Evolutionary conservation across 768 basidiomycete species (phyloP), one percentile per base, ranked within the genome.

Genomic region (Amanita exitialis): DNA sequence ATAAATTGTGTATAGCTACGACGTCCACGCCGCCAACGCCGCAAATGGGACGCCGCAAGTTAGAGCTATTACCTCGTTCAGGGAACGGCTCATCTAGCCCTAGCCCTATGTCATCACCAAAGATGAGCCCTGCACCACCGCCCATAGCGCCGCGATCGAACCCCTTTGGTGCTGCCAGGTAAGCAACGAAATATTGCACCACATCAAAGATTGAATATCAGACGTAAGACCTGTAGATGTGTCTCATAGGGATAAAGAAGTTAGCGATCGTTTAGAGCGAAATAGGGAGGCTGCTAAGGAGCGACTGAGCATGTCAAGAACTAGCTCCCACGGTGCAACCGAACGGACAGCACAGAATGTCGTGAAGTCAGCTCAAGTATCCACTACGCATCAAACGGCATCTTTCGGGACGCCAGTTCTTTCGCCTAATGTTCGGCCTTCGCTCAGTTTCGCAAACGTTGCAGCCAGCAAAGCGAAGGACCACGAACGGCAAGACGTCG

Each of bases 81-180:
- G 79, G 77, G 10, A 75, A 70, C 42, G 74, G 69, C 3, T 91
- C 90, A 15, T 73, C 79, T 8, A 74, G 75, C 10, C 77, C 87
- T 25, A 85, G 88, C 15, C 86, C 90, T 2, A 70, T 91, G 39
- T 82, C 86, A 0, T 90, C 89, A 6, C 89, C 88, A 0, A 85
- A 86, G 67, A 78, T 87, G 58, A 69, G 75, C 3, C 66, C 75
- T 51, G 67, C 73, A 13, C 63, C 71, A 32, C 64, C 63, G 6
- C 58, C 69, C 41, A 61, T 65, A 18, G 57, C 71, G 4, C 61
- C 72, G 32, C 68, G 79, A 32, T 61, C 84, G 53, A 92, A 77
- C 63, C 94, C 94, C 5, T 98, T 98, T 61, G 96, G 95, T 44
- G 74, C 76, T 49, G 95, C 95, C 32, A 84, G 70, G 88, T 89